Evolutionary conservation across 257 asterid genomes (phyloP).

Genomic region (Verbena officinalis): DNA sequence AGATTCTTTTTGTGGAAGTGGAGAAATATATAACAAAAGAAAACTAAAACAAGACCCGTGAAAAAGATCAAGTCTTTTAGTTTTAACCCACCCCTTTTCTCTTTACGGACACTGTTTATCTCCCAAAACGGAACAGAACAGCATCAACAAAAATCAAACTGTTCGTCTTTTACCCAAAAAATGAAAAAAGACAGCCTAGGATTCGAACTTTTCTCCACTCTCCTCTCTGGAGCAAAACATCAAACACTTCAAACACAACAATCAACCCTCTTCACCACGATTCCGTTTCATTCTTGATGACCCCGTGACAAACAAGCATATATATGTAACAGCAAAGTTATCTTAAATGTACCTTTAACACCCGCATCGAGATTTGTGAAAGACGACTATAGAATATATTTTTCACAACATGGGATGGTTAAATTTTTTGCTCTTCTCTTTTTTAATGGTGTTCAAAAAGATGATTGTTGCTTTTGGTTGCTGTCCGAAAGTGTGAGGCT

Average conservation of each 20-base stretch:
- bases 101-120: conserved; percentile 39
- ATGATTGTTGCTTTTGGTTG: conserved; percentile 39
- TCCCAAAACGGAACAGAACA: conserved; percentile 47
- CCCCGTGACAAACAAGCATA: conserved; percentile 10
- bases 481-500: conserved; percentile 30
- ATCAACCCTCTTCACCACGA: conserved; percentile 28
- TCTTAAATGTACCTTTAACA: conserved; percentile 32
- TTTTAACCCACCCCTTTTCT: conserved; percentile 40
- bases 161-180: conserved; percentile 39
- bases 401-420: conserved; percentile 24
- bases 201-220: conserved; percentile 49
- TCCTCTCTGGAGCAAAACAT: conserved; percentile 32
- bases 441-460: conserved; percentile 29
- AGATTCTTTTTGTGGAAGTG: conserved; percentile 37
- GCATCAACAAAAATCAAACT: conserved; percentile 36
- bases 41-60: conserved; percentile 30
- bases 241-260: conserved; percentile 33
- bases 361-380: conserved; percentile 61
- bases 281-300: conserved; percentile 27
- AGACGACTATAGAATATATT: conserved; percentile 35
- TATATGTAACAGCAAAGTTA: conserved; percentile 23
- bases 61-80: conserved; percentile 40
- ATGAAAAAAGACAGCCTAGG: conserved; percentile 47
- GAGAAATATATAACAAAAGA: conserved; percentile 37
- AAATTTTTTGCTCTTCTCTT: background rate